These are phyloP conservation scores for Ogataea allantospora DNA, from an alignment of 805 yeast genomes.

Conservation along the genomic window DNA sequence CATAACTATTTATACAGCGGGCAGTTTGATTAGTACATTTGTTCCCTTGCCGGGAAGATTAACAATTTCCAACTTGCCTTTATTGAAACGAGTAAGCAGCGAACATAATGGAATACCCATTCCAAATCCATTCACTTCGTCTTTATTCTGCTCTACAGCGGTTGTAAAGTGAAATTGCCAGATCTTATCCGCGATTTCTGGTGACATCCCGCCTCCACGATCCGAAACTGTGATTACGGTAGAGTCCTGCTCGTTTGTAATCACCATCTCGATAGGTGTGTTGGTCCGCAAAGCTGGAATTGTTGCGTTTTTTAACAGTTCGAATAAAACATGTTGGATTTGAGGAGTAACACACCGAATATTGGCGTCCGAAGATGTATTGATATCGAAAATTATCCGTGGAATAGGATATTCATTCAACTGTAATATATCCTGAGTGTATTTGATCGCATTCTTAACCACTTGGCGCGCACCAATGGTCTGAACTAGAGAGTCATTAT, in stretches of 20 bases:
- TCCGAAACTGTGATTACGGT: conserved; percentile 26
- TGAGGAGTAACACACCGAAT: conserved; percentile 30
- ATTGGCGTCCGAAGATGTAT: conserved; percentile 1
- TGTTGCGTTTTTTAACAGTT: conserved; percentile 31
- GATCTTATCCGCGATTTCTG: conserved; percentile 21
- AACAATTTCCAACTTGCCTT: conserved; percentile 23
- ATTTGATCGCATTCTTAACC: conserved; percentile 19
- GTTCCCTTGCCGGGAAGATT: conserved; percentile 27
- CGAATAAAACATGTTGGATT: conserved; percentile 32
- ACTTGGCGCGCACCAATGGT: conserved; percentile 14
- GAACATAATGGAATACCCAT: conserved; percentile 34
- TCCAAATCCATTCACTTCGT: conserved; percentile 34
- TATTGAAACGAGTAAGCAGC: conserved; percentile 27
- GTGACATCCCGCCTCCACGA: conserved; percentile 32
- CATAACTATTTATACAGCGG: conserved; percentile 8
- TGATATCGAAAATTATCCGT: conserved; percentile 15
- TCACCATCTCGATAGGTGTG: conserved; percentile 21
- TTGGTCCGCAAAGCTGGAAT: conserved; percentile 27
- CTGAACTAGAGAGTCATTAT: conserved; percentile 16
- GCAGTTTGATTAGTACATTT: conserved; percentile 25
- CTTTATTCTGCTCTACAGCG: conserved; percentile 22
- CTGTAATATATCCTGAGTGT: conserved; percentile 24
- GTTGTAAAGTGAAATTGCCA: conserved; percentile 36
- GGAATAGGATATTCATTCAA: conserved; percentile 34
- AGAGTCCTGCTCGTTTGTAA: conserved; percentile 2